Base-by-base conservation (phyloP, 495 filamentous ascomycete species). In the Xylaria grammica region DNA sequence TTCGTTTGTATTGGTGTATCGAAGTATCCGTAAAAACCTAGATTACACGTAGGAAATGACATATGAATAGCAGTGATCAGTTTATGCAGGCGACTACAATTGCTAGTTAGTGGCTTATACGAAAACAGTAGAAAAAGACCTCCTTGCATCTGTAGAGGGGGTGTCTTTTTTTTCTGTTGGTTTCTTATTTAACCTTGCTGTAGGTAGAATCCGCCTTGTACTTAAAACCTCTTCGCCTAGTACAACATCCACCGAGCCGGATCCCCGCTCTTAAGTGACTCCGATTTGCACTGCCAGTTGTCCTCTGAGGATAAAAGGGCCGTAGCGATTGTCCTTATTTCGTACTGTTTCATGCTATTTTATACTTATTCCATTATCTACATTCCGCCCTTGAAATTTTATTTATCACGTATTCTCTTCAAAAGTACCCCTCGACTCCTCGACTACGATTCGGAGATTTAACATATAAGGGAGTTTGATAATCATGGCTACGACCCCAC, bases 401-500 rank as follows among this genome's bases (percentile, higher is more conserved):
- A n/a, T n/a, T n/a, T n/a, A n/a, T n/a, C n/a, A n/a, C n/a, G n/a
- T n/a, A n/a, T n/a, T n/a, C n/a, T n/a, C n/a, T n/a, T n/a, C n/a
- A n/a, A n/a, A n/a, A n/a, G n/a, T n/a, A n/a, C n/a, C n/a, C n/a
- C n/a, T n/a, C n/a, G 20, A 22, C 19, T 20, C 22, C 4, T 56
- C 53, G 15, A 38, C n/a, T 22, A 32, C 6, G 22, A 7, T 15
- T 20, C n/a, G 11, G n/a, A 42, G 0, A 56, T 15, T 15, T 56
- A 1, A n/a, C 19, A 24, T n/a, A n/a, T n/a, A n/a, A n/a, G n/a
- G n/a, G 17, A 42, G 15, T 3, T 42, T 42, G 40, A 22, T 11
- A 58, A 63, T 70, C n/a, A 60, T 49, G 22, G 69, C 73, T 30
- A 19, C 15, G 19, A 0, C 13, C 29, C 40, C 29, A 3, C 15